These are phyloP conservation scores for Populus pruinosa DNA, from an alignment of 345 rosid species.

Conservation along the genomic window DNA sequence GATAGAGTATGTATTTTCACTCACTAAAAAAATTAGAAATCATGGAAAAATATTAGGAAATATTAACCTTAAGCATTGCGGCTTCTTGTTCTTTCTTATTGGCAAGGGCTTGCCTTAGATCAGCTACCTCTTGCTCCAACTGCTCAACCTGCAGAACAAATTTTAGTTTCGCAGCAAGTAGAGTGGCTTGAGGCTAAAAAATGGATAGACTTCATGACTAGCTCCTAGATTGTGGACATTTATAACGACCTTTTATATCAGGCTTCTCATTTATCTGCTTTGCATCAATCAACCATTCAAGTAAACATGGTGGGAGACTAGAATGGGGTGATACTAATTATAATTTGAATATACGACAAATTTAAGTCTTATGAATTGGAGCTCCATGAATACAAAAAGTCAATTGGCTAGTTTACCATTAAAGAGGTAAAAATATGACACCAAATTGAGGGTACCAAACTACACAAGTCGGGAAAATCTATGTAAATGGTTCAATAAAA, in stretches of 20 bases:
- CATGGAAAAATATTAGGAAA: neutral
- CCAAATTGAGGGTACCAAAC: neutral
- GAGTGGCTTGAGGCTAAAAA: constrained; percentile 17
- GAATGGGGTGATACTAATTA: neutral
- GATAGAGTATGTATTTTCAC: neutral
- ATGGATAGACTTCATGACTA: neutral
- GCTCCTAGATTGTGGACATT: neutral
- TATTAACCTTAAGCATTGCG: constrained; percentile 67
- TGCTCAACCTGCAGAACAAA: constrained; percentile 57
- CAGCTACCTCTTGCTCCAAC: constrained; percentile 62
- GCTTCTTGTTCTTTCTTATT: constrained; percentile 88
- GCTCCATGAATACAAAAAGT: neutral
- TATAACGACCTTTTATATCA: no score
- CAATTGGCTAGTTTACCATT: neutral
- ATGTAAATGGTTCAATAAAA: neutral
- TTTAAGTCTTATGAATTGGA: neutral
- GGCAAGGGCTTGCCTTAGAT: constrained; percentile 52
- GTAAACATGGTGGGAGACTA: neutral
- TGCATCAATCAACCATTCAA: neutral
- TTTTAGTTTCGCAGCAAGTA: constrained; percentile 11
- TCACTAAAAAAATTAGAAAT: neutral
- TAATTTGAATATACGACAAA: neutral
- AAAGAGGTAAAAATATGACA: neutral
- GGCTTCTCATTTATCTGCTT: neutral
- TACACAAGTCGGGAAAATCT: neutral